Percentiles rank a stretch among this genome's conserved stretches.
These are phyloP conservation scores for Lycium ferocissimum DNA, from an alignment of 257 asterid species.

Conservation along the genomic window DNA sequence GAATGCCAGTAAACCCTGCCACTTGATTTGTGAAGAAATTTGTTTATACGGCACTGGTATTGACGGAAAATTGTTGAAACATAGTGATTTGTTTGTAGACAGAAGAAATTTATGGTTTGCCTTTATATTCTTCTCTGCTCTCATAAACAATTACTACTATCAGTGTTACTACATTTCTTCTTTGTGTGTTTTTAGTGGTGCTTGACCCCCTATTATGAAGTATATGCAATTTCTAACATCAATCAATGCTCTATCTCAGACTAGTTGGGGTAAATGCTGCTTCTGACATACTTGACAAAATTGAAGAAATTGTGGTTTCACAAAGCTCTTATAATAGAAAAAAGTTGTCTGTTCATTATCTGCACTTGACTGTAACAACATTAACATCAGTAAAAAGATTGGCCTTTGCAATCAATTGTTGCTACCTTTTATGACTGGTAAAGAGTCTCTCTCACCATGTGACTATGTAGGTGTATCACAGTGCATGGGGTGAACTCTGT, in stretches of 20 bases:
- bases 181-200: not conserved
- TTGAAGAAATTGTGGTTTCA: not conserved
- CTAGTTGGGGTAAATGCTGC: not conserved
- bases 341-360: not conserved
- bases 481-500: slow-evolving; percentile 97
- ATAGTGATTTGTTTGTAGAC: not conserved
- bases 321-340: not conserved
- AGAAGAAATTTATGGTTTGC: slow-evolving; percentile 5
- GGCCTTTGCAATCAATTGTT: not conserved
- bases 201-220: not conserved
- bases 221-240: slow-evolving; percentile 6
- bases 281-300: not conserved
- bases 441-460: slow-evolving; percentile 32
- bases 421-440: not conserved
- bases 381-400: not conserved
- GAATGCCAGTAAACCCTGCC: not conserved
- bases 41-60: not conserved
- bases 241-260: not conserved
- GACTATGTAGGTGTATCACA: slow-evolving; percentile 81
- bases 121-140: not conserved
- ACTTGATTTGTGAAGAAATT: not conserved
- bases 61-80: not conserved
- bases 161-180: not conserved
- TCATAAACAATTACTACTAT: slow-evolving; percentile 5
- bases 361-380: not conserved